Evolutionary conservation across 768 basidiomycete species (phyloP), one percentile per base, ranked within the genome.

Genomic region (Lactarius deliciosus): DNA sequence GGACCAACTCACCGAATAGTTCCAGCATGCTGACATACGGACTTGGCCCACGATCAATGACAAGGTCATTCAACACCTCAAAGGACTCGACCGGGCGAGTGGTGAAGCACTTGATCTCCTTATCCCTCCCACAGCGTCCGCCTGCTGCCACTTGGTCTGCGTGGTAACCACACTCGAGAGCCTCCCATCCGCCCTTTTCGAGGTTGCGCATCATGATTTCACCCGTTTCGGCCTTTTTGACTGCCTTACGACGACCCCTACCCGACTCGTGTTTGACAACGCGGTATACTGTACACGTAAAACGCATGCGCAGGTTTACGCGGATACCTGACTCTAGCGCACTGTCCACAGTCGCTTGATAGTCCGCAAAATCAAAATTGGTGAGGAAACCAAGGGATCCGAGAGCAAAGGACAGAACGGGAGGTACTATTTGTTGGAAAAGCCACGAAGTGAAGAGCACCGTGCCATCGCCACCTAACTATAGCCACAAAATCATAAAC

Each of bases 391-490:
- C 96, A 30, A 99, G 85, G 5, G 96, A 98, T 54, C 97, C 97
- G 32, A 99, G 84, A 1, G 97, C 96, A 76, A 99, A 99, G 1
- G 97, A 89, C 16, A 99, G 88, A 43, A 98, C 94, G 15, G 97
- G 97, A n/a, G 97, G 97, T 18, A 98, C 97, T 73, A 99, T 94
- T 61, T 89, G 88, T 76, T 99, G 97, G 81, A 99, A 99, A 38
- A 99, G 81, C 97, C 97, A 98, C 3, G 97, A 98, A 6, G 97
- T 97, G 79, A 98, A 99, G 18, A 99, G 85, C 2, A 98, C 96
- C 0, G 97, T 99, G 16, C 97, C 97, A 75, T 99, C 97, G 11
- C 97, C 97, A 57, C 97, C 97, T 68, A 98, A 88, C 96, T 98
- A 73, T 36, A 53, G 43, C 57, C 54, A 58, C 34, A 34, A 43